A percentile compares a stretch with the other conserved stretches of the same genome.
Conservation (phyloP, 2,329 filamentous ascomycete genomes). For the Colletotrichum echinochloae region DNA sequence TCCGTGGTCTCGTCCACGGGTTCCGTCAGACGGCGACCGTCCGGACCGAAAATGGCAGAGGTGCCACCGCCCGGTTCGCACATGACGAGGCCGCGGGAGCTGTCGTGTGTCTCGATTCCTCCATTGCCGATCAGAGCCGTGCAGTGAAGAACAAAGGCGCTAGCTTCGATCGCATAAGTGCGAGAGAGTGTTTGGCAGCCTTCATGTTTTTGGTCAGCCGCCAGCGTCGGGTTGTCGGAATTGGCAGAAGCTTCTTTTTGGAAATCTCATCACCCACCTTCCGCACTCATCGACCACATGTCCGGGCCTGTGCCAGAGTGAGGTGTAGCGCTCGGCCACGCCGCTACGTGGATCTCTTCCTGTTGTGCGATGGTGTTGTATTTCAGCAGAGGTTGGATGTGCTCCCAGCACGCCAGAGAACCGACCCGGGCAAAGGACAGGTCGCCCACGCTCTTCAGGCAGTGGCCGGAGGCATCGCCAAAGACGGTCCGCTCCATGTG, state of each 20-base stretch:
- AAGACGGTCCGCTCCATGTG: conserved; percentile 64
- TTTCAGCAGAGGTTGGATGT: conserved; percentile 64
- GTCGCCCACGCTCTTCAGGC: conserved; percentile 58
- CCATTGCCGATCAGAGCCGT: conserved; percentile 56
- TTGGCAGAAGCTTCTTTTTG: conserved; percentile 42
- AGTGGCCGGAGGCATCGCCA: conserved; percentile 33
- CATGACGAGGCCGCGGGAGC: conserved; percentile 52
- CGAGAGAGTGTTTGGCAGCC: conserved; percentile 49
- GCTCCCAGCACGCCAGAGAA: conserved; percentile 68
- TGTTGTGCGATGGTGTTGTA: conserved; percentile 45
- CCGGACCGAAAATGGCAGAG: conserved; percentile 64
- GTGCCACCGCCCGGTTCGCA: conserved; percentile 58
- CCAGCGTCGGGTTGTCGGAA: conserved; percentile 51
- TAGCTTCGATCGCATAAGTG: conserved; percentile 57
- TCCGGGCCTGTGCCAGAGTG: conserved; percentile 25
- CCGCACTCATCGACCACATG: conserved; percentile 36
- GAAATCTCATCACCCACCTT: conserved; percentile 23
- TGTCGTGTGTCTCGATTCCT: conserved; percentile 54
- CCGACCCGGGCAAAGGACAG: conserved; percentile 64
- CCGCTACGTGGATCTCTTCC: conserved; percentile 48
- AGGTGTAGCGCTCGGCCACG: conserved; percentile 44
- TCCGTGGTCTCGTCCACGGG: conserved; percentile 55
- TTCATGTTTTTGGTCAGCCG: conserved; percentile 50
- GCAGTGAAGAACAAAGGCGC: conserved; percentile 55
- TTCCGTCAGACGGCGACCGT: conserved; percentile 60